A percentile compares a stretch with the other conserved stretches of the same genome.
These are phyloP conservation scores for Colletotrichum graminicola DNA, from an alignment of 2,329 filamentous ascomycete species.

Conservation along the genomic window DNA sequence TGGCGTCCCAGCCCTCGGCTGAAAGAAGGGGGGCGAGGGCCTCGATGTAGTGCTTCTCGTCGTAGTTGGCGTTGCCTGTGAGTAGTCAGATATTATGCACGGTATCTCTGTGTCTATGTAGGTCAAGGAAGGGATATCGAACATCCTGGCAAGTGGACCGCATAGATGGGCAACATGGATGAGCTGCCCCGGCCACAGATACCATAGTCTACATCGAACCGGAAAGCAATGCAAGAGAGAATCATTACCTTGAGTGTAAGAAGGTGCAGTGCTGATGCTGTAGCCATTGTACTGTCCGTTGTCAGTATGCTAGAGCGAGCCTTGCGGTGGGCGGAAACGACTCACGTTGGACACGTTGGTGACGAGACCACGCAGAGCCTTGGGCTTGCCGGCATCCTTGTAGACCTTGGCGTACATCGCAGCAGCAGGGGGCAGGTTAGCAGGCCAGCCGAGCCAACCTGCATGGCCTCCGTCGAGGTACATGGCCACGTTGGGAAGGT, in stretches of 20 bases:
- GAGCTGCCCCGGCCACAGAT: not conserved
- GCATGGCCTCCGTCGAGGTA: constrained; percentile 67
- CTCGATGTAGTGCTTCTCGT: constrained; percentile 68
- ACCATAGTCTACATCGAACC: no score
- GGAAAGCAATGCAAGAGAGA: no score
- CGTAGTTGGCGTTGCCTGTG: constrained; percentile 61
- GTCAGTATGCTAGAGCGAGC: not conserved
- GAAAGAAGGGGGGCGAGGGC: constrained; percentile 75
- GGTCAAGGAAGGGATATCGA: not conserved
- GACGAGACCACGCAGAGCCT: constrained; percentile 64
- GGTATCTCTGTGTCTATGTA: not conserved
- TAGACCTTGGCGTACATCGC: constrained; percentile 61
- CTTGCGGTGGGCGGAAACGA: not conserved
- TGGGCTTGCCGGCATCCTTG: constrained; percentile 62
- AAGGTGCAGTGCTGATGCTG: constrained; percentile 55
- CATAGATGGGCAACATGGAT: no score
- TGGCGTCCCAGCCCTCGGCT: constrained; percentile 57
- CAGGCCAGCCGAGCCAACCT: constrained; percentile 69
- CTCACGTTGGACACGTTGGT: constrained; percentile 68
- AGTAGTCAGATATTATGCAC: constrained; percentile 43
- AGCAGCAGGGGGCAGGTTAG: constrained; percentile 63
- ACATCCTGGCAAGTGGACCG: not conserved
- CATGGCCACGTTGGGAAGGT: constrained; percentile 69
- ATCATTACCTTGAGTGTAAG: constrained; percentile 56
- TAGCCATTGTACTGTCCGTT: constrained; percentile 60